Percentiles rank a stretch among this genome's conserved stretches.
Evolutionary conservation across 805 yeast species (phyloP).

Genomic region (Suhomyces sp.): DNA sequence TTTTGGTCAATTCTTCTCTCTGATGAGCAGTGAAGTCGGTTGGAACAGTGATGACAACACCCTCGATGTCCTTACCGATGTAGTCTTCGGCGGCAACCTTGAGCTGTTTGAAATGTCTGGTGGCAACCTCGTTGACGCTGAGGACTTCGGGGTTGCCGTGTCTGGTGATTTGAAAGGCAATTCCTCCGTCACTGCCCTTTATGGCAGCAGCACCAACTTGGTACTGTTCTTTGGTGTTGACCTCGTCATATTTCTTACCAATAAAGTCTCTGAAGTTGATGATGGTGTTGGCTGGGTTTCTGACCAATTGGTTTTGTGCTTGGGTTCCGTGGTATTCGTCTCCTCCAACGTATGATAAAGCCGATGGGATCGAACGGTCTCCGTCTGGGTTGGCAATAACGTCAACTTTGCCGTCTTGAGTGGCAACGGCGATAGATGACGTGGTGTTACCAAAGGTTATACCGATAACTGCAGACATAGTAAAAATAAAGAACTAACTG

Average conservation of each 20-base stretch:
- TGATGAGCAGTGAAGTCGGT: conserved; percentile 79
- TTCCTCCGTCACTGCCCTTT: conserved; percentile 57
- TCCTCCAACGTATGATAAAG: conserved; percentile 83
- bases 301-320: conserved; percentile 86
- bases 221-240: conserved; percentile 57
- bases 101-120: conserved; percentile 79
- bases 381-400: conserved; percentile 99
- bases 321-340: conserved; percentile 98
- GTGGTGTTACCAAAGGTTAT: conserved; percentile 95
- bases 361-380: conserved; percentile 94
- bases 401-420: conserved; percentile 85
- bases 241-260: conserved; percentile 68
- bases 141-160: conserved; percentile 53
- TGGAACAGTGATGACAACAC: conserved; percentile 87
- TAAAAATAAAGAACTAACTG: neutral
- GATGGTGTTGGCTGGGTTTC: conserved; percentile 85
- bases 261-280: conserved; percentile 91
- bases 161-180: conserved; percentile 60
- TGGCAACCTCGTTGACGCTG: conserved; percentile 72
- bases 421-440: conserved; percentile 87
- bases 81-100: conserved; percentile 90
- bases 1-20: conserved; percentile 56
- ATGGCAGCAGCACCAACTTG: conserved; percentile 60
- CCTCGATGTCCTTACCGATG: conserved; percentile 75
- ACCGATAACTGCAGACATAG: conserved; percentile 68